phyloP scores from a whole-genome alignment of 1,284 basidiomycete species.

The Paramarasmius palmivorus region DNA sequence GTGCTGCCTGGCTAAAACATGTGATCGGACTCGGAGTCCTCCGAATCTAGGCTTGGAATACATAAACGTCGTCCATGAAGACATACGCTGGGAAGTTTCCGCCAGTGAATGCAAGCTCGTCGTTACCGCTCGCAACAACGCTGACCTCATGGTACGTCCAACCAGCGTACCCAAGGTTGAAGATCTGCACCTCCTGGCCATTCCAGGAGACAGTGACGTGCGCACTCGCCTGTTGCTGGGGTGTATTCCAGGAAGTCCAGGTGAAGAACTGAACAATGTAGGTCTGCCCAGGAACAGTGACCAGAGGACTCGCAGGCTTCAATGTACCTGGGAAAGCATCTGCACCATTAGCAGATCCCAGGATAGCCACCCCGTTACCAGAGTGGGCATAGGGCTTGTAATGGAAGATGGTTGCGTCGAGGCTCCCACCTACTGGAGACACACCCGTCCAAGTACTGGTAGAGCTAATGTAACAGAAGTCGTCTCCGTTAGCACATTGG shows the following conservation, averaged over 20 bases:
- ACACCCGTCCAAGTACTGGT: constrained; percentile 29
- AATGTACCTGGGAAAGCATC: constrained; percentile 28
- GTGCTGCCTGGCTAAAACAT: too few species aligned
- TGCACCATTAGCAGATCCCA: constrained; percentile 25
- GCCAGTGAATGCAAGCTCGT: constrained; percentile 1
- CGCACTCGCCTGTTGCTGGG: constrained; percentile 21
- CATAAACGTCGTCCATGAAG: neutral
- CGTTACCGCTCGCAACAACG: neutral
- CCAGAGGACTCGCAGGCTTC: constrained; percentile 19
- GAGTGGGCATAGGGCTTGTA: constrained; percentile 27
- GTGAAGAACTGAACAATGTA: constrained; percentile 30
- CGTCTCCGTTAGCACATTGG: constrained; percentile 16
- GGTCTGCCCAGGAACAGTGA: constrained; percentile 21
- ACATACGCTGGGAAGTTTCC: neutral
- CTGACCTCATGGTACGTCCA: neutral
- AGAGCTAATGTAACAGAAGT: constrained; percentile 27
- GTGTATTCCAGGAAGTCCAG: constrained; percentile 23
- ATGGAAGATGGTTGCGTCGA: constrained; percentile 31
- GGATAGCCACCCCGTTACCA: constrained; percentile 26
- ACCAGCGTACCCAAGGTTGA: neutral
- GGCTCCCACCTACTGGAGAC: constrained; percentile 21
- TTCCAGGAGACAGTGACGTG: constrained; percentile 21
- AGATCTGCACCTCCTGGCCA: neutral
- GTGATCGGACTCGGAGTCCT: too few species aligned
- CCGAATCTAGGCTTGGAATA: neutral